Evolutionary conservation across 257 asterid genomes (phyloP).

Genomic region (Sherardia arvensis): DNA sequence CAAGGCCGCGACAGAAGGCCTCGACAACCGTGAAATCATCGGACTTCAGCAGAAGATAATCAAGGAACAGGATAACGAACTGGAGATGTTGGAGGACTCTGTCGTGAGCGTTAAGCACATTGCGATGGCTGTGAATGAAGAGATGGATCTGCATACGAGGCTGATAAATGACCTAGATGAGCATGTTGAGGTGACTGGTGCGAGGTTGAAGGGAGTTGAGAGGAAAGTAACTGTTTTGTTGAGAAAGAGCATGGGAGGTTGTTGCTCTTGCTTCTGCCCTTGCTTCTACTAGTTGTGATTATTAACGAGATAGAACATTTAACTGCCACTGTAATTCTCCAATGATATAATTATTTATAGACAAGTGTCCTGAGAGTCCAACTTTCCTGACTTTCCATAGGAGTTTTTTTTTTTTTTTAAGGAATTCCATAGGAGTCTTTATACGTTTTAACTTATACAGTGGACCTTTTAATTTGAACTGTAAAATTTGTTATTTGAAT

Average conservation of each 20-base stretch:
- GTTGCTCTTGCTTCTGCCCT: conserved; percentile 70
- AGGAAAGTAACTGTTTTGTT: conserved; percentile 54
- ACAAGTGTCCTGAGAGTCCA: too few species aligned
- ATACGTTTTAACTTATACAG: too few species aligned
- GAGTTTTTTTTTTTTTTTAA: too few species aligned
- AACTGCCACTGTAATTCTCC: too few species aligned
- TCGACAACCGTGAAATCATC: conserved; percentile 72
- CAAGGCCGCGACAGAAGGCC: conserved; percentile 57
- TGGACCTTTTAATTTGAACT: too few species aligned
- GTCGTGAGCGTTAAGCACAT: conserved; percentile 86
- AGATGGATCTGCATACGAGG: conserved; percentile 77
- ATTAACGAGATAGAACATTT: too few species aligned
- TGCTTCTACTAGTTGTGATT: conserved; percentile 47
- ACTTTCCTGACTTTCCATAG: too few species aligned
- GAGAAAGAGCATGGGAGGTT: conserved; percentile 65
- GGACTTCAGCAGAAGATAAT: conserved; percentile 85
- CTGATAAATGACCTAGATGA: conserved; percentile 69
- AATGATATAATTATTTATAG: too few species aligned
- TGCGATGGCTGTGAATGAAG: conserved; percentile 91
- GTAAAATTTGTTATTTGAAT: too few species aligned
- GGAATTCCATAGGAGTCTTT: too few species aligned
- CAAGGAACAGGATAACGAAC: conserved; percentile 92
- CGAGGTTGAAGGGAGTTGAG: conserved; percentile 63
- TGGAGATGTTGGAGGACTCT: conserved; percentile 75
- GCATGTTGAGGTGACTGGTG: conserved; percentile 69